phyloP scores from a whole-genome alignment of 139 green algal genomes.

The Monoraphidium neglectum region DNA sequence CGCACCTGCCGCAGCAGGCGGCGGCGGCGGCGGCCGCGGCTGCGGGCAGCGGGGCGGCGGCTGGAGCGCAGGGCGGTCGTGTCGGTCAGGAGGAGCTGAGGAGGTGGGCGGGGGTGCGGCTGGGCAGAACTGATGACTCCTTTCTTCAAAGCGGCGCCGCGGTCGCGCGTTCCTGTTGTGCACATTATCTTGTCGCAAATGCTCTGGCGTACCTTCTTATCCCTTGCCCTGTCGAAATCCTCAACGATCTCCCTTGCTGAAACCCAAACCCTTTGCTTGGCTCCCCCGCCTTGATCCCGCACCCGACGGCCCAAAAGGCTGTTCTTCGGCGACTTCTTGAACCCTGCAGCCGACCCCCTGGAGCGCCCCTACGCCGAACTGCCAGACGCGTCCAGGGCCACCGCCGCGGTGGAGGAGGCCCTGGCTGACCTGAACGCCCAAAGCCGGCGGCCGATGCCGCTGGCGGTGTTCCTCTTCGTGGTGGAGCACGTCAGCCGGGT shows the following conservation, averaged over 20 bases:
- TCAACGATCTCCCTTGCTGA: too few relatives aligned
- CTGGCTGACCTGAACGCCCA: constrained; percentile 71
- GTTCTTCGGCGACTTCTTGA: constrained; percentile 81
- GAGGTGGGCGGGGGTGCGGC: neutral
- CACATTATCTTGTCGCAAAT: too few relatives aligned
- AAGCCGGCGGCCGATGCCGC: constrained; percentile 78
- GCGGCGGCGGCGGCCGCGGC: too few relatives aligned
- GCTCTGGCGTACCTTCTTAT: too few relatives aligned
- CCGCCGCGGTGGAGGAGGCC: constrained; percentile 67
- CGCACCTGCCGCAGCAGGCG: constrained; percentile 45
- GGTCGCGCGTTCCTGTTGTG: too few relatives aligned
- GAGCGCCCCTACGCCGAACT: constrained; percentile 27
- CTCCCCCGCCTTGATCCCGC: too few relatives aligned
- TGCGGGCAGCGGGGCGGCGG: too few relatives aligned
- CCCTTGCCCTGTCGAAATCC: too few relatives aligned
- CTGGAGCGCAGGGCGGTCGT: neutral
- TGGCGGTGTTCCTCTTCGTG: constrained; percentile 81
- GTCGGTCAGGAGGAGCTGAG: constrained; percentile 15
- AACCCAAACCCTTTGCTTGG: too few relatives aligned
- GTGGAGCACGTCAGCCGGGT: constrained; percentile 77
- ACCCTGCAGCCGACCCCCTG: constrained; percentile 41
- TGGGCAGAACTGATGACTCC: too few relatives aligned
- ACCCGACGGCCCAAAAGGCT: too few relatives aligned
- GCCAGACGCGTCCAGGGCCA: constrained; percentile 21
- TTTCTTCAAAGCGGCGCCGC: too few relatives aligned